Percentiles rank a stretch among this genome's conserved stretches.
Evolutionary conservation across 169 alveolate genomes (phyloP).

Genomic region (Plasmodium coatneyi): DNA sequence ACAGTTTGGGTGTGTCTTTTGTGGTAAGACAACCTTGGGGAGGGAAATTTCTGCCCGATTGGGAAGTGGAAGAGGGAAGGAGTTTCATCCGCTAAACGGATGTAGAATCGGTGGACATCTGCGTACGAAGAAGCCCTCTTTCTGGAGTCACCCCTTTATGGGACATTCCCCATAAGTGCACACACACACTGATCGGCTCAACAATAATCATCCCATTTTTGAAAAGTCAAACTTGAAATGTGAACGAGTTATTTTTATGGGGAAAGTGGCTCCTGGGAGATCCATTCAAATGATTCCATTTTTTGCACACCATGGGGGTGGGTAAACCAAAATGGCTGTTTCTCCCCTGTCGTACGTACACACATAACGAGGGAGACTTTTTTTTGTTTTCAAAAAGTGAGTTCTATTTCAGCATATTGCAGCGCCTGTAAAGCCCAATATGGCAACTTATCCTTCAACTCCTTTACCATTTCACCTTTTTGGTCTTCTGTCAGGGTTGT

Average conservation of each 20-base stretch:
- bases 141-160: neutral
- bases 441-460: constrained; percentile 84
- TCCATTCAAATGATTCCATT: neutral
- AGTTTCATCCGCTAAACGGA: neutral
- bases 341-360: neutral
- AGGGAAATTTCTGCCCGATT: neutral
- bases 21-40: neutral
- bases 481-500: too few species aligned
- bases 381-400: constrained; percentile 34
- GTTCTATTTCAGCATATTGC: constrained; percentile 49
- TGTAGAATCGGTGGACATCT: neutral
- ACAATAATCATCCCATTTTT: neutral
- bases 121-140: neutral
- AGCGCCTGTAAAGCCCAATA: constrained; percentile 90
- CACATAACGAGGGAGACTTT: neutral
- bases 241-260: neutral
- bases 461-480: constrained; percentile 15
- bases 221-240: neutral
- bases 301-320: neutral
- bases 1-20: neutral
- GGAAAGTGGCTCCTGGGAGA: neutral
- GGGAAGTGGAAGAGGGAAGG: neutral
- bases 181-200: neutral
- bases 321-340: neutral
- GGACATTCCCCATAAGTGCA: neutral